Percentiles rank a stretch among this genome's conserved stretches.
Evolutionary conservation across 192 early-diverging fungal genomes (phyloP).

Genomic region (Oehlia diaphana): DNA sequence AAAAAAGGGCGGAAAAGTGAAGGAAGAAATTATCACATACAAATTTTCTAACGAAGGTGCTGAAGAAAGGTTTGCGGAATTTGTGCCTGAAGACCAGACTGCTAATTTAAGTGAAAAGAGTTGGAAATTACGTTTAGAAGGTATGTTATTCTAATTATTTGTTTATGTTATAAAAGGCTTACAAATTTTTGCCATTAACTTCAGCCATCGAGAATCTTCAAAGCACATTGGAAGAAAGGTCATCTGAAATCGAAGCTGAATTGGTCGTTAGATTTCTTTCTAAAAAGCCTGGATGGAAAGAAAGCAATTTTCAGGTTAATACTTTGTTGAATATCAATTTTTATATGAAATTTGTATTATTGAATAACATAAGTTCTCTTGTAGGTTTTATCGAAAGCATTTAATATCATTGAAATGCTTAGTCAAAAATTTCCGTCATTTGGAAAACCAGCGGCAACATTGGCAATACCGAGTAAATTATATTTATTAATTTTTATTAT

Average conservation of each 20-base stretch:
- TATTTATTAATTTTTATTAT: not conserved
- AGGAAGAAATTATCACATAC: conserved; percentile 62
- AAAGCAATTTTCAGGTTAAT: conserved; percentile 90
- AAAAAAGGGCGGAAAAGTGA: conserved; percentile 38
- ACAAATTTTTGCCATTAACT: not conserved
- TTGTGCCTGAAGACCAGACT: conserved; percentile 61
- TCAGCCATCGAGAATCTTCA: conserved; percentile 72
- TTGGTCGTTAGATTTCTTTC: conserved; percentile 76
- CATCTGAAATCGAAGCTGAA: conserved; percentile 68
- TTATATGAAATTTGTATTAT: too few species aligned
- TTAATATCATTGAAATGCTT: conserved; percentile 73
- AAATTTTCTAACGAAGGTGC: conserved; percentile 75
- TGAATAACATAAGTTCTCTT: not conserved
- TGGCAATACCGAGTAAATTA: conserved; percentile 60
- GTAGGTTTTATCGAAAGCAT: conserved; percentile 67
- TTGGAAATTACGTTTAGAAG: conserved; percentile 91
- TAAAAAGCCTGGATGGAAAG: conserved; percentile 94
- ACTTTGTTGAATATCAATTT: not conserved
- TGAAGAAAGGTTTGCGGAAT: conserved; percentile 63
- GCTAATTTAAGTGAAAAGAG: conserved; percentile 63
- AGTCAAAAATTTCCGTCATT: conserved; percentile 66
- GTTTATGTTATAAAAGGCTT: too few species aligned
- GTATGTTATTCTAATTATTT: conserved; percentile 25
- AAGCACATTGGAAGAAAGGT: conserved; percentile 59
- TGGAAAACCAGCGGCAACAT: conserved; percentile 66